Evolutionary conservation across 208 protist genomes (phyloP).

Genomic region (Crithidia expoeki): DNA sequence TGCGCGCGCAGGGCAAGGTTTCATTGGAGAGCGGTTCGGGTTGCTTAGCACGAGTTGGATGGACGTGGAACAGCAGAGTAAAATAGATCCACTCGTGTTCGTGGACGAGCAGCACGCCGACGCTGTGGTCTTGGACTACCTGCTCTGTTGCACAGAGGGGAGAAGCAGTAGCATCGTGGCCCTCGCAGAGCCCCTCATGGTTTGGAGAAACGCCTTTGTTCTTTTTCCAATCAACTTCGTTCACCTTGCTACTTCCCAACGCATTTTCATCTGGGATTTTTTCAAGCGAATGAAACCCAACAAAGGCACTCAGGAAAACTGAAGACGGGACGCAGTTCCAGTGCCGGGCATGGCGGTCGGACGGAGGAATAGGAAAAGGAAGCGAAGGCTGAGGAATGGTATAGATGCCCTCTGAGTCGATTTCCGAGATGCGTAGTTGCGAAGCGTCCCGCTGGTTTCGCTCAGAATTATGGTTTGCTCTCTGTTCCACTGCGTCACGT

Average conservation of each 20-base stretch:
- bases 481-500: background rate
- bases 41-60: constrained; percentile 11
- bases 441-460: background rate
- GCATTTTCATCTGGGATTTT: background rate
- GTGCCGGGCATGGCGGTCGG: background rate
- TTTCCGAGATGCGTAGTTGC: too few species aligned
- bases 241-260: too few species aligned
- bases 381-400: background rate
- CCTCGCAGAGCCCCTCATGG: too few species aligned
- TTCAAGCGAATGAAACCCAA: background rate
- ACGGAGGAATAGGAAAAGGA: background rate
- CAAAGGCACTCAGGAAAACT: constrained; percentile 3
- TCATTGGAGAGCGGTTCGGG: background rate
- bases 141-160: background rate
- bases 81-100: constrained; percentile 40
- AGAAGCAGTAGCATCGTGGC: background rate
- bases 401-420: background rate
- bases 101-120: constrained; percentile 45
- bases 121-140: constrained; percentile 12
- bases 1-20: background rate
- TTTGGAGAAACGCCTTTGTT: too few species aligned
- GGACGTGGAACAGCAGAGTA: constrained; percentile 31
- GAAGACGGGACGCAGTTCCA: constrained; percentile 10
- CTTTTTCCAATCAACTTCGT: too few species aligned
- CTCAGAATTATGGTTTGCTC: background rate